These are phyloP conservation scores for Cercophora scortea DNA, from an alignment of 495 filamentous ascomycete species.

Conservation along the genomic window DNA sequence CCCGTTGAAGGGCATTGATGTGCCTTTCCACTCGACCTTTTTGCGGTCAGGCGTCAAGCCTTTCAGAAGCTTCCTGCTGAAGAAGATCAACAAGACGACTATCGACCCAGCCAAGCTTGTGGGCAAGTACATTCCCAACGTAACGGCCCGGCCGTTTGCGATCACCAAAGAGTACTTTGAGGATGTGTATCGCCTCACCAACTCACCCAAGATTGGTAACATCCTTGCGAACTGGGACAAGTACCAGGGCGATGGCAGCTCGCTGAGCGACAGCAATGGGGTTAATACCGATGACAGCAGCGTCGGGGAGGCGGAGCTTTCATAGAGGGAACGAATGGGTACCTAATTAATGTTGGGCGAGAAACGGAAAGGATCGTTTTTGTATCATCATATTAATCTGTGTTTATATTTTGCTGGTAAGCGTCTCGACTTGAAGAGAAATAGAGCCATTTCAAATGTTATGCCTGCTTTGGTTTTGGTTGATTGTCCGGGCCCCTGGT, in stretches of 20 bases:
- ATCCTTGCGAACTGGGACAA: conserved; percentile 81
- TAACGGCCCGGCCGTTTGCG: conserved; percentile 91
- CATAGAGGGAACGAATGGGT: too few relatives aligned
- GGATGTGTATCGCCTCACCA: conserved; percentile 91
- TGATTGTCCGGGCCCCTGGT: too few relatives aligned
- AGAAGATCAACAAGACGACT: conserved; percentile 98
- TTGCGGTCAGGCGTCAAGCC: conserved; percentile 95
- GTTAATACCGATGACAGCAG: background rate
- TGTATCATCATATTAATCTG: too few relatives aligned
- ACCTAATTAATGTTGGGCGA: too few relatives aligned
- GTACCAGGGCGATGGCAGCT: conserved; percentile 33
- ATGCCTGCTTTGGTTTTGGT: too few relatives aligned
- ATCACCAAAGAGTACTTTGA: conserved; percentile 98
- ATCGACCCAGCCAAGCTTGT: conserved; percentile 95
- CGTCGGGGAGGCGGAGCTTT: background rate
- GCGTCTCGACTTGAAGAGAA: too few relatives aligned
- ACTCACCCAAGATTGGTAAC: conserved; percentile 81
- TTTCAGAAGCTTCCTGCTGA: conserved; percentile 91
- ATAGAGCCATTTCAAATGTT: too few relatives aligned
- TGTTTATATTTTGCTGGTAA: too few relatives aligned
- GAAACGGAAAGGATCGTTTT: too few relatives aligned
- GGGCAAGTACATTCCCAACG: conserved; percentile 98
- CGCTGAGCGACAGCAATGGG: background rate
- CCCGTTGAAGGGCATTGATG: conserved; percentile 92
- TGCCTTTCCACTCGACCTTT: conserved; percentile 98